Conservation (phyloP, 169 alveolate species). For the Eimeria necatrix region DNA sequence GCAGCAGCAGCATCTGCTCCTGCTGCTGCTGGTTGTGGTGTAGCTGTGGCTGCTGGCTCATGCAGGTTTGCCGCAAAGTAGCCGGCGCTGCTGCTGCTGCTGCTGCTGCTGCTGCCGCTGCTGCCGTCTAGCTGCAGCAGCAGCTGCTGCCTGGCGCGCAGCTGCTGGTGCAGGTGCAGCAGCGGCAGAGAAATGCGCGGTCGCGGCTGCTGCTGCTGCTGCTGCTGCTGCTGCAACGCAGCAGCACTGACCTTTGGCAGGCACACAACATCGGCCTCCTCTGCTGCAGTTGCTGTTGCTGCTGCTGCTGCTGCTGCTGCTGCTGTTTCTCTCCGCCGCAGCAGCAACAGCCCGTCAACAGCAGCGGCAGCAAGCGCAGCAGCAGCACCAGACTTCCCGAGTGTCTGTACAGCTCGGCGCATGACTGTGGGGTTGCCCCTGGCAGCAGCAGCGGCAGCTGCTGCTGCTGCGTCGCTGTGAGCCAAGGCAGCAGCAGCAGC, state of each 20-base stretch:
- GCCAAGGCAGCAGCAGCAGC: slow-evolving; percentile 2
- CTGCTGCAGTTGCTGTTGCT: not conserved
- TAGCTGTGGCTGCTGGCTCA: too few relatives aligned
- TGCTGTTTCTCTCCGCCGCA: not conserved
- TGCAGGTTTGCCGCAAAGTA: too few relatives aligned
- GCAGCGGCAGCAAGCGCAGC: not conserved
- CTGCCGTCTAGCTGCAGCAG: not conserved
- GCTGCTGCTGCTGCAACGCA: slow-evolving; percentile 16
- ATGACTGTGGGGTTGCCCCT: not conserved
- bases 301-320: slow-evolving; percentile 1
- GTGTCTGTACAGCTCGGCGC: not conserved
- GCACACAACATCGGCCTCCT: not conserved
- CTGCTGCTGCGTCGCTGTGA: not conserved
- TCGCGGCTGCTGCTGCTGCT: not conserved
- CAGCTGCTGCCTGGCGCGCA: slow-evolving; percentile 6
- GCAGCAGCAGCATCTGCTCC: too few relatives aligned
- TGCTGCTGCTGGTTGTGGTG: too few relatives aligned
- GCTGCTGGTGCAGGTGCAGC: slow-evolving; percentile 45
- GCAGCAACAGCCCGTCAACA: not conserved
- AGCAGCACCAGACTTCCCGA: slow-evolving; percentile 11
- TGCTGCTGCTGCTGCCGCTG: slow-evolving; percentile 1
- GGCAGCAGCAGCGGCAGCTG: slow-evolving; percentile 22
- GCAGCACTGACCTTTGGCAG: not conserved
- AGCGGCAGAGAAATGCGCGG: slow-evolving; percentile 21
- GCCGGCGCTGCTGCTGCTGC: not conserved